Evolutionary conservation across 495 filamentous ascomycete genomes (phyloP).

Genomic region (Penicillium goetzii): DNA sequence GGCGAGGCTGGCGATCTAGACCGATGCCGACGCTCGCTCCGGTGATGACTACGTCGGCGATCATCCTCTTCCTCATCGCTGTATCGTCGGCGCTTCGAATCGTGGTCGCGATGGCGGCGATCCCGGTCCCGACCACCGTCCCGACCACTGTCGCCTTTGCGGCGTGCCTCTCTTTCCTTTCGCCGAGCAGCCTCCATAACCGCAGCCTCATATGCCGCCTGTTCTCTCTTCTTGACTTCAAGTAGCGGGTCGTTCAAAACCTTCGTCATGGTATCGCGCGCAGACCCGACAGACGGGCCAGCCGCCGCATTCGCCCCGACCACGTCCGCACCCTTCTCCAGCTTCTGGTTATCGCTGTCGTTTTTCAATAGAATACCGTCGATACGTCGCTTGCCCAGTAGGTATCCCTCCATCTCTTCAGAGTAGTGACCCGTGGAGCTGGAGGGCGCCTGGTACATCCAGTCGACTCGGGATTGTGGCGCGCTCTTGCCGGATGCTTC

Average conservation of each 20-base stretch:
- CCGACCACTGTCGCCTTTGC: conserved; percentile 44
- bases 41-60: conserved; percentile 32
- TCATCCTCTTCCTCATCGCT: conserved; percentile 37
- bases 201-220: conserved; percentile 84
- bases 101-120: conserved; percentile 28
- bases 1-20: conserved; percentile 41
- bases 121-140: conserved; percentile 31
- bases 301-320: conserved; percentile 63
- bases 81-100: conserved; percentile 34
- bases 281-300: conserved; percentile 61
- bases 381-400: conserved; percentile 89
- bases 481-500: conserved; percentile 84
- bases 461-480: conserved; percentile 81
- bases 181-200: conserved; percentile 82
- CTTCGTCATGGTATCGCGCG: conserved; percentile 79
- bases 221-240: conserved; percentile 89
- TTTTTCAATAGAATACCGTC: conserved; percentile 83
- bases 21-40: conserved; percentile 36
- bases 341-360: conserved; percentile 68
- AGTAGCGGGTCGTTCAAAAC: conserved; percentile 87
- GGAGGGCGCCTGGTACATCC: conserved; percentile 94
- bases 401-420: conserved; percentile 92
- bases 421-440: conserved; percentile 77
- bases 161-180: conserved; percentile 62
- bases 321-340: conserved; percentile 78